These are phyloP conservation scores for Saccharomycopsis crataegensis DNA, from an alignment of 1,139 yeast genomes.

Conservation along the genomic window DNA sequence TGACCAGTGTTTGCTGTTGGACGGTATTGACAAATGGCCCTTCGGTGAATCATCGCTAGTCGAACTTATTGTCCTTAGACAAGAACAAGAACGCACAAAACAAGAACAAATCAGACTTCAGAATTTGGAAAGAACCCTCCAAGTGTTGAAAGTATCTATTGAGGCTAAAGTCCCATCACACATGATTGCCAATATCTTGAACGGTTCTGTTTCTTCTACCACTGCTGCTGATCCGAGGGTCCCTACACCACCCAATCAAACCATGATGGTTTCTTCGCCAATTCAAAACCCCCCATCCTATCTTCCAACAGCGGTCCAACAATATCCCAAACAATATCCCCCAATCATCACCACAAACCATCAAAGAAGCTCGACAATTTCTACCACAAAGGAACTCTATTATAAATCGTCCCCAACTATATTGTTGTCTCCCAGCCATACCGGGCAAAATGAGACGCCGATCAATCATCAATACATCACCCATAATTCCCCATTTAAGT, in stretches of 20 bases:
- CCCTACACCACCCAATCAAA: not conserved
- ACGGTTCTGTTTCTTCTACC: constrained; percentile 15
- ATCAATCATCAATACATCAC: constrained; percentile 12
- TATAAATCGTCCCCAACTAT: constrained; percentile 14
- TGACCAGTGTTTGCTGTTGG: not conserved
- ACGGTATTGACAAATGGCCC: constrained; percentile 37
- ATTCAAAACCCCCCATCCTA: not conserved
- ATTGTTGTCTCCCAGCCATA: constrained; percentile 8
- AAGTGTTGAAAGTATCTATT: constrained; percentile 55
- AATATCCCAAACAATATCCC: not conserved
- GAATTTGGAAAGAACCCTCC: constrained; percentile 49
- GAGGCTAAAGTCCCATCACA: constrained; percentile 59
- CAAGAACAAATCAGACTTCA: constrained; percentile 75
- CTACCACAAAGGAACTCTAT: constrained; percentile 18
- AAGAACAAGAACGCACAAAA: constrained; percentile 77
- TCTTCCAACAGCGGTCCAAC: not conserved
- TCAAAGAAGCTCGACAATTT: constrained; percentile 15
- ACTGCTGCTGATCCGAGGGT: constrained; percentile 6
- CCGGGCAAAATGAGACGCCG: not conserved
- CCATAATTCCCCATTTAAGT: constrained; percentile 16
- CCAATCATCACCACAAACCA: not conserved
- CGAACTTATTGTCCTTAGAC: constrained; percentile 55
- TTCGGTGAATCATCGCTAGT: constrained; percentile 54
- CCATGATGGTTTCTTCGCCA: not conserved
- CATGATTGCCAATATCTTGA: constrained; percentile 44